Conservation (phyloP, 768 basidiomycete genomes). For the Mycena metata region DNA sequence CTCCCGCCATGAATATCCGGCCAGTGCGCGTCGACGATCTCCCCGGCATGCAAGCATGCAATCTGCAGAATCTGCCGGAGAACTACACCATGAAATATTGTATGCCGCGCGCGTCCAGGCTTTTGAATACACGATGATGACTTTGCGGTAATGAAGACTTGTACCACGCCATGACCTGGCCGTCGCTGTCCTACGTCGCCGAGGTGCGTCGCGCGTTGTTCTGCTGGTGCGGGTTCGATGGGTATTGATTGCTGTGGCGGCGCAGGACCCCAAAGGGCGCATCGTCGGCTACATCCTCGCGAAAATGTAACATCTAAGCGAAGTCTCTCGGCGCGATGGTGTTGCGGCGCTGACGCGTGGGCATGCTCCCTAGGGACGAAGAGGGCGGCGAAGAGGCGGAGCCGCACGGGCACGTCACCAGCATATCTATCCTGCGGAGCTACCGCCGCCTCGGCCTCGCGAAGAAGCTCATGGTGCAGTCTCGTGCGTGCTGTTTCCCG, state of each 20-base stretch:
- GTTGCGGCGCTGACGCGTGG: slow-evolving; percentile 27
- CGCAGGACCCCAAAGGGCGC: slow-evolving; percentile 82
- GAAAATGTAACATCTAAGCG: slow-evolving; percentile 78
- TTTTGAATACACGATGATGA: too few relatives aligned
- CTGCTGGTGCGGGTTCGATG: too few relatives aligned
- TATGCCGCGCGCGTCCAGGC: slow-evolving; percentile 41
- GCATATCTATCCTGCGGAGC: slow-evolving; percentile 92
- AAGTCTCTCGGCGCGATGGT: neutral
- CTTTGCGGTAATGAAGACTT: slow-evolving; percentile 55
- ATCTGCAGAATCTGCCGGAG: slow-evolving; percentile 94
- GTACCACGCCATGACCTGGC: slow-evolving; percentile 97
- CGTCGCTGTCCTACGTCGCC: slow-evolving; percentile 92
- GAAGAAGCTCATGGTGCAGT: slow-evolving; percentile 95
- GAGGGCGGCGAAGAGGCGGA: slow-evolving; percentile 71
- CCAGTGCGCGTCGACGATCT: slow-evolving; percentile 80
- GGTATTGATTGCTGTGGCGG: neutral
- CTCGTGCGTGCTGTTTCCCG: slow-evolving; percentile 71
- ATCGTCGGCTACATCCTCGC: slow-evolving; percentile 97
- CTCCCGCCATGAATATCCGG: slow-evolving; percentile 58
- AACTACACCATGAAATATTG: slow-evolving; percentile 92
- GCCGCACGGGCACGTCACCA: slow-evolving; percentile 95
- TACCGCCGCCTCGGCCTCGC: slow-evolving; percentile 94
- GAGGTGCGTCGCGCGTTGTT: slow-evolving; percentile 53
- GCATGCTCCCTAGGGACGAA: slow-evolving; percentile 73
- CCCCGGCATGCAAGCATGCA: slow-evolving; percentile 95